These are phyloP conservation scores for Lactarius indigo DNA, from an alignment of 768 basidiomycete genomes.

Conservation along the genomic window DNA sequence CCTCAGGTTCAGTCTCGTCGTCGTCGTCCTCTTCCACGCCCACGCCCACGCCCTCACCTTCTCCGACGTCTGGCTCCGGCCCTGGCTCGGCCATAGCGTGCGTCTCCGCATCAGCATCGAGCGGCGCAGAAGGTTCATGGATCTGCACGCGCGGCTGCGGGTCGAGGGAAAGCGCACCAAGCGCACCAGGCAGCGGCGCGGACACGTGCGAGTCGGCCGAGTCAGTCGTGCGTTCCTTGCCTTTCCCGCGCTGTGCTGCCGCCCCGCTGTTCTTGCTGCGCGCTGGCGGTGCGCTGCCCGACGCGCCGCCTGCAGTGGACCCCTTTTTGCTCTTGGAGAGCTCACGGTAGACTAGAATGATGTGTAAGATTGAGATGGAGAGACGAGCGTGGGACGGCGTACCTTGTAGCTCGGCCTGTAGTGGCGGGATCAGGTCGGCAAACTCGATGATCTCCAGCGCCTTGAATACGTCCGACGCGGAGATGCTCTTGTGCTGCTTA, in stretches of 20 bases:
- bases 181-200: slow-evolving; percentile 22
- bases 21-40: slow-evolving; percentile 28
- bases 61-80: slow-evolving; percentile 33
- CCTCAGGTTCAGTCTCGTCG: neutral
- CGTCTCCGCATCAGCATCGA: slow-evolving; percentile 28
- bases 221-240: slow-evolving; percentile 17
- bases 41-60: slow-evolving; percentile 36
- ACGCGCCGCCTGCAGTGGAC: slow-evolving; percentile 21
- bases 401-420: slow-evolving; percentile 67
- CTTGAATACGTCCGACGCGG: slow-evolving; percentile 85
- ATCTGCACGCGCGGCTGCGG: slow-evolving; percentile 27
- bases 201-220: slow-evolving; percentile 14
- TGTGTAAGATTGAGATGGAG: neutral
- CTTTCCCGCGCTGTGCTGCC: slow-evolving; percentile 20
- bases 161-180: slow-evolving; percentile 23
- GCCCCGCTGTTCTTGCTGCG: slow-evolving; percentile 5
- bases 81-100: slow-evolving; percentile 27
- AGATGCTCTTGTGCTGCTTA: slow-evolving; percentile 84
- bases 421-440: slow-evolving; percentile 58
- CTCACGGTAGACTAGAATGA: slow-evolving; percentile 57
- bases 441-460: slow-evolving; percentile 80
- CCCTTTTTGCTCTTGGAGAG: slow-evolving; percentile 58
- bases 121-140: neutral
- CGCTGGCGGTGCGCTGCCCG: slow-evolving; percentile 28
- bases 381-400: slow-evolving; percentile 25